Percentiles rank a stretch among this genome's conserved stretches.
These are phyloP conservation scores for Sclerotinia spermophila DNA, from an alignment of 2,329 filamentous ascomycete genomes.

Conservation along the genomic window DNA sequence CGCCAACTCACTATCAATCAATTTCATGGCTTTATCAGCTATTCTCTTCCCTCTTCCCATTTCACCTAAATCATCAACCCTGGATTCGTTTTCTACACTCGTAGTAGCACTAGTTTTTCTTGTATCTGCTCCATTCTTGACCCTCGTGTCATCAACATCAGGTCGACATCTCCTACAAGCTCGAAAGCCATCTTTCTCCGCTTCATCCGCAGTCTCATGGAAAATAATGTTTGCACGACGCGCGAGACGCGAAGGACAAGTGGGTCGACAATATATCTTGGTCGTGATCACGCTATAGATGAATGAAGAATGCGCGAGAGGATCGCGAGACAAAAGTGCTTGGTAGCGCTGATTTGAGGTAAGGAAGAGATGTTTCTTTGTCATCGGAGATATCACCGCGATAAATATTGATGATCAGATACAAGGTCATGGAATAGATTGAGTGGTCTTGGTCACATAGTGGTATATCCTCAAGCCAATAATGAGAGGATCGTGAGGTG, in stretches of 20 bases:
- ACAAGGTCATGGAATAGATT: background rate
- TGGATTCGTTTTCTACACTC: fast-evolving
- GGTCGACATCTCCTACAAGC: conserved; percentile 8
- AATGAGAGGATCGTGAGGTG: background rate
- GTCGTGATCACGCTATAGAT: conserved; percentile 50
- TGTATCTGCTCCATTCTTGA: no score
- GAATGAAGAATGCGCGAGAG: conserved; percentile 42
- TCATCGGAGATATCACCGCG: background rate
- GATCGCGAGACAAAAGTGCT: conserved; percentile 37
- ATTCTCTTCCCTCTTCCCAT: conserved; percentile 10
- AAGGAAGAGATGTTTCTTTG: background rate
- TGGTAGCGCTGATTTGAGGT: background rate
- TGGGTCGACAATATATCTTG: conserved; percentile 56
- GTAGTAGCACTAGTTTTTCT: background rate
- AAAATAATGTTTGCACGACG: conserved; percentile 58
- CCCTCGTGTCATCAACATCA: background rate
- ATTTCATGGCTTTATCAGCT: background rate
- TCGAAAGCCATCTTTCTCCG: background rate
- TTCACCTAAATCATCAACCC: background rate
- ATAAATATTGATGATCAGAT: fast-evolving
- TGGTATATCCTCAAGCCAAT: background rate
- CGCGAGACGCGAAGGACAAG: conserved; percentile 57
- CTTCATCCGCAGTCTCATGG: conserved; percentile 38
- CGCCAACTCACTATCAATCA: background rate
- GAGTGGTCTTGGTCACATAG: background rate